phyloP scores from a whole-genome alignment of 352 stramenopile genomes.

The Pythium sukuiense region DNA sequence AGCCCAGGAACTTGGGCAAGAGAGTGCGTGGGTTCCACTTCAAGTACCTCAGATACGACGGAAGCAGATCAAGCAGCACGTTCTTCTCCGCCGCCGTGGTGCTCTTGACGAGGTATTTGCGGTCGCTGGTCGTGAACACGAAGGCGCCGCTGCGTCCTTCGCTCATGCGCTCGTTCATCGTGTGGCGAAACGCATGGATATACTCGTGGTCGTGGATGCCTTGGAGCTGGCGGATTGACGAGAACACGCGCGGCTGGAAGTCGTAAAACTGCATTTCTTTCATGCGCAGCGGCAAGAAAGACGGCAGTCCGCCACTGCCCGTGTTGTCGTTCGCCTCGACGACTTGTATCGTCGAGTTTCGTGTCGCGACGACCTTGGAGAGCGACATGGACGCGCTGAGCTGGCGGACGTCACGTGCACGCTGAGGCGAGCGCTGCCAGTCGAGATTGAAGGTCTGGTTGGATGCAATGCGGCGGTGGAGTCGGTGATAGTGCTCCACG shows the following conservation, averaged over 20 bases:
- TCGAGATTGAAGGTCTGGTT: conserved; percentile 85
- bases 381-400: conserved; percentile 50
- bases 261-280: conserved; percentile 89
- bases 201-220: conserved; percentile 80
- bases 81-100: conserved; percentile 78
- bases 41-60: conserved; percentile 83
- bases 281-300: conserved; percentile 67
- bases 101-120: conserved; percentile 91
- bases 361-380: conserved; percentile 29
- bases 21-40: conserved; percentile 88
- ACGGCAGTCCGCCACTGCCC: conserved; percentile 40
- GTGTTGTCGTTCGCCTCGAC: conserved; percentile 55
- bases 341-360: conserved; percentile 63
- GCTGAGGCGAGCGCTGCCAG: conserved; percentile 71
- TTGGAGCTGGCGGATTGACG: conserved; percentile 63
- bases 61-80: conserved; percentile 78
- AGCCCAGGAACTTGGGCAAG: conserved; percentile 87
- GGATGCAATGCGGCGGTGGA: conserved; percentile 60
- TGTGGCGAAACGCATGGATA: conserved; percentile 73
- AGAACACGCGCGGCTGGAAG: conserved; percentile 82
- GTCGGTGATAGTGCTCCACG: conserved; percentile 75
- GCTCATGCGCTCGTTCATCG: conserved; percentile 88
- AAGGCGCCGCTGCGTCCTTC: conserved; percentile 89
- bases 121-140: conserved; percentile 89
- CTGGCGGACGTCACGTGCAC: conserved; percentile 34